phyloP scores from a whole-genome alignment of 257 asterid genomes.

The Gentiana straminea region DNA sequence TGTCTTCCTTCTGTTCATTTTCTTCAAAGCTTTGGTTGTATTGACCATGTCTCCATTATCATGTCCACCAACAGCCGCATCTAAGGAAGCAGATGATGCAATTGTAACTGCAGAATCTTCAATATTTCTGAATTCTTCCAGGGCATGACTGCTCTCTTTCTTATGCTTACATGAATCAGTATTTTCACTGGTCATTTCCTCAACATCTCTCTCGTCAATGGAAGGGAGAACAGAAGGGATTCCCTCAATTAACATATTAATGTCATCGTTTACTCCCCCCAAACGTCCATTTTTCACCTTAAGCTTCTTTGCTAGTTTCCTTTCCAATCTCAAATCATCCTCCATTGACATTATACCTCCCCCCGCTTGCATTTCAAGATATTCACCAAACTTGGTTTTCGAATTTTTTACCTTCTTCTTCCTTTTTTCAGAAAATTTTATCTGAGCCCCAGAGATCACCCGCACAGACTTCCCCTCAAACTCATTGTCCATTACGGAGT shows the following conservation, averaged over 20 bases:
- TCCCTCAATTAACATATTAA: constrained; percentile 45
- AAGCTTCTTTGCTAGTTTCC: constrained; percentile 70
- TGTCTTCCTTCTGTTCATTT: constrained; percentile 25
- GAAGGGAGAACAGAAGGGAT: constrained; percentile 40
- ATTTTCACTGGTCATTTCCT: constrained; percentile 10
- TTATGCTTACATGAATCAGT: constrained; percentile 9
- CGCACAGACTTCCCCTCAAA: constrained; percentile 3
- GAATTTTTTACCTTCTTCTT: constrained; percentile 14
- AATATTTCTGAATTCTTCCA: constrained; percentile 23
- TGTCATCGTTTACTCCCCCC: constrained; percentile 44
- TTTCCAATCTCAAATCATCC: constrained; percentile 55
- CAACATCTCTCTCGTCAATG: constrained; percentile 15
- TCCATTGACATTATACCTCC: constrained; percentile 27
- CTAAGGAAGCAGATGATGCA: constrained; percentile 23
- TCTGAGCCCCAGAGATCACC: constrained; percentile 12
- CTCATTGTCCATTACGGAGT: constrained; percentile 10
- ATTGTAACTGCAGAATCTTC: constrained; percentile 14
- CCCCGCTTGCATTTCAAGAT: constrained; percentile 45
- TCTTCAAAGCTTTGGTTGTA: constrained; percentile 20
- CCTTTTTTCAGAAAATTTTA: constrained; percentile 27
- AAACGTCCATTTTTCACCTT: constrained; percentile 59
- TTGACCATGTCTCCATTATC: constrained; percentile 18
- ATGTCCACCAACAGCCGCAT: constrained; percentile 21
- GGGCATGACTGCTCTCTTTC: constrained; percentile 10
- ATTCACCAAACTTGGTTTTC: constrained; percentile 40